Evolutionary conservation across 2,329 filamentous ascomycete genomes (phyloP).

Genomic region (Helicocarpus griseus): DNA sequence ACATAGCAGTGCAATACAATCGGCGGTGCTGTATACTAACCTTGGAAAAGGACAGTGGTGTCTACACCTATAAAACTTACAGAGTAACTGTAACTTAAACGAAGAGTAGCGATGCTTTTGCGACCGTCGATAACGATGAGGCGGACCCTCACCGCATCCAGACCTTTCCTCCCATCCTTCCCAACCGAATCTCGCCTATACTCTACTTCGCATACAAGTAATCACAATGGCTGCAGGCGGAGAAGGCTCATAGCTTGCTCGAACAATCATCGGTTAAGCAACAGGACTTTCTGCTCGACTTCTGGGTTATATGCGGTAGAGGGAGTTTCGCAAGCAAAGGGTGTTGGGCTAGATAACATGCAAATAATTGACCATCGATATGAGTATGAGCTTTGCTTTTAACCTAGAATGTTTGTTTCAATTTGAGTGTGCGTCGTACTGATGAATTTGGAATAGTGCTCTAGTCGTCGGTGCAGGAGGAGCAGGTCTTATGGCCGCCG

Average conservation of each 20-base stretch:
- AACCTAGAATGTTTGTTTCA: neutral
- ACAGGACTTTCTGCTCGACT: neutral
- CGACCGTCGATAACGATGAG: neutral
- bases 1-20: too few relatives aligned
- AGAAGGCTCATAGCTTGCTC: neutral
- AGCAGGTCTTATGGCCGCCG: slow-evolving; percentile 14
- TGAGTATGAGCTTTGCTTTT: slow-evolving; percentile 9
- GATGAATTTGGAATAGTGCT: slow-evolving; percentile 9
- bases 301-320: neutral
- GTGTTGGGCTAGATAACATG: neutral
- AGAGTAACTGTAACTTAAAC: neutral
- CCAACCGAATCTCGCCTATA: neutral
- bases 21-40: too few relatives aligned
- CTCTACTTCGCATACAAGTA: neutral
- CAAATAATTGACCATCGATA: slow-evolving; percentile 16
- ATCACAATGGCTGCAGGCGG: neutral
- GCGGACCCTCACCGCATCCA: neutral
- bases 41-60: neutral
- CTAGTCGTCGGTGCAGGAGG: slow-evolving; percentile 14
- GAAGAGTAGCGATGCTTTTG: neutral
- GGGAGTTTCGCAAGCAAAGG: neutral
- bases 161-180: neutral
- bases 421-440: neutral
- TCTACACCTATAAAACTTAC: neutral
- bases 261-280: neutral